These are phyloP conservation scores for Falciphora oryzae DNA, from an alignment of 2,329 filamentous ascomycete genomes.

Conservation along the genomic window DNA sequence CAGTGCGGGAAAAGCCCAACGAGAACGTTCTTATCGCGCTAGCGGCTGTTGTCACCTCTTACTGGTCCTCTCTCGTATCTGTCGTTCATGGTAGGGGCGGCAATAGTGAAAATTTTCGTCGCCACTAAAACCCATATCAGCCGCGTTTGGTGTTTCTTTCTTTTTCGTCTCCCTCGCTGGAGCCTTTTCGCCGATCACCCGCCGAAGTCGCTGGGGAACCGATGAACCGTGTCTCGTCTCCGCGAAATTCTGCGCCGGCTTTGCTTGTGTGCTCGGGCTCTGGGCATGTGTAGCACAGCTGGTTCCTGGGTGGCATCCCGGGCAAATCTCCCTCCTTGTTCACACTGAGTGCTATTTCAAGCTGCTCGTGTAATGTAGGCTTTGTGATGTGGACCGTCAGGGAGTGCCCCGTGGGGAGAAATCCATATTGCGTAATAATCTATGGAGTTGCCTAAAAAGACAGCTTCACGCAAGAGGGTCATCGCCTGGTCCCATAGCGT, in stretches of 20 bases:
- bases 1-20: background rate
- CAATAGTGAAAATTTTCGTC: background rate
- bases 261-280: background rate
- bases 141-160: background rate
- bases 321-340: no score
- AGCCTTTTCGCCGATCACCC: background rate
- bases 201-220: background rate
- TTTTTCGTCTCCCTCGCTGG: background rate
- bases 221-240: background rate
- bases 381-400: background rate
- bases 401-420: no score
- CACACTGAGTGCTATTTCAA: background rate
- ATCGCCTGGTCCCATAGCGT: background rate
- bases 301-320: no score
- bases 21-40: slow-evolving; percentile 9
- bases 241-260: background rate
- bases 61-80: background rate
- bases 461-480: background rate
- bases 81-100: no score
- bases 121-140: background rate
- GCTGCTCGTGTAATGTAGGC: background rate
- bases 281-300: background rate
- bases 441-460: background rate
- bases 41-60: slow-evolving; percentile 1
- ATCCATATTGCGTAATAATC: no score